Percentiles rank a stretch among this genome's conserved stretches.
Evolutionary conservation across 2,329 filamentous ascomycete genomes (phyloP).

Genomic region (Neonectria coccinea): DNA sequence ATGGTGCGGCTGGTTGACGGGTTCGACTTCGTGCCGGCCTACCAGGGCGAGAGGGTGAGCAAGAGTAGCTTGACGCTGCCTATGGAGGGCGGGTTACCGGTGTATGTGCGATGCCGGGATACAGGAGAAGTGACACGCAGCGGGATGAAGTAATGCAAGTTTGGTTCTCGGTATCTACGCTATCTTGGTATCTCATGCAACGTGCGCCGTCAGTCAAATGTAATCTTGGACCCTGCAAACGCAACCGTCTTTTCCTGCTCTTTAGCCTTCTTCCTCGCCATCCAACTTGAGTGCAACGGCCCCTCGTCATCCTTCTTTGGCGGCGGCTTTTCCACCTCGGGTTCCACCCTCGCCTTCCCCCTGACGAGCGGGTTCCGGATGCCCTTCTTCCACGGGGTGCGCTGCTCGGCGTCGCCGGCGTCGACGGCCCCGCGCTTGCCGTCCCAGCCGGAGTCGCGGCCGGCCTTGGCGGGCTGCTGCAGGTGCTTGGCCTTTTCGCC

Average conservation of each 20-base stretch:
- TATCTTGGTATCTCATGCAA: slow-evolving; percentile 31
- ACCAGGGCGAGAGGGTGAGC: slow-evolving; percentile 62
- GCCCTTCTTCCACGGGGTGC: slow-evolving; percentile 67
- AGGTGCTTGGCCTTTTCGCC: slow-evolving; percentile 77
- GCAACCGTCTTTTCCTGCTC: slow-evolving; percentile 63
- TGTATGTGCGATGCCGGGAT: slow-evolving; percentile 31
- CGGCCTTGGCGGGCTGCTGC: slow-evolving; percentile 52
- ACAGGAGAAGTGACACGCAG: not conserved
- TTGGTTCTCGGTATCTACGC: not conserved
- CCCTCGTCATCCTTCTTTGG: slow-evolving; percentile 63
- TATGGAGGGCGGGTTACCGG: slow-evolving; percentile 70
- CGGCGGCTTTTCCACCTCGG: slow-evolving; percentile 30
- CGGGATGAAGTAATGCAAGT: not conserved
- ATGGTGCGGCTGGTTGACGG: slow-evolving; percentile 60
- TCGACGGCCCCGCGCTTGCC: slow-evolving; percentile 66
- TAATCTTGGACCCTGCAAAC: slow-evolving; percentile 69
- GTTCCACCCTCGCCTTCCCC: slow-evolving; percentile 24
- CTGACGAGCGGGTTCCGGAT: slow-evolving; percentile 52
- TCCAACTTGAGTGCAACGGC: slow-evolving; percentile 73
- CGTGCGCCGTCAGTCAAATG: slow-evolving; percentile 61
- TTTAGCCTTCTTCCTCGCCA: slow-evolving; percentile 71
- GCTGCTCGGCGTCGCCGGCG: slow-evolving; percentile 49
- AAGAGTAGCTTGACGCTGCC: slow-evolving; percentile 72
- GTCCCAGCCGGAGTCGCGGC: slow-evolving; percentile 68
- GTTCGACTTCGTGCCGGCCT: slow-evolving; percentile 64